Base-by-base conservation (phyloP, 257 asterid genomes). In the Plantago ovata region DNA sequence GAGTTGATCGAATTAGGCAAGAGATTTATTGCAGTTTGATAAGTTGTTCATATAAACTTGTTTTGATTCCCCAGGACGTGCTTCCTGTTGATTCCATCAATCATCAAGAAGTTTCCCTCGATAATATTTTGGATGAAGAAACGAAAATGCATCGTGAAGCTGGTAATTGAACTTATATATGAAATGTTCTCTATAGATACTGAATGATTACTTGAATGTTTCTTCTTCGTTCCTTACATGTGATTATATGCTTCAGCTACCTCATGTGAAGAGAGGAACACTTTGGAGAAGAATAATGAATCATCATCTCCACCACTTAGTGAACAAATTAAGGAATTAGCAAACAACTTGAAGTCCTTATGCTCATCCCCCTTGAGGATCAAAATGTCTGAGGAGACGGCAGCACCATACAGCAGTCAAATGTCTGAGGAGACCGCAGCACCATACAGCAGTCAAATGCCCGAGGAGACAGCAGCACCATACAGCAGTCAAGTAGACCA, bases 251-350 rank as follows among this genome's bases (percentile, higher is more conserved):
- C 12, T 48, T 53, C 70, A 79, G 85, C 38, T 66, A 32, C 28
- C 58, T 55, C 64, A 20, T 72, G 36, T 60, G 77, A 71, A 64
- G 75, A 71, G 59, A 69, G 56, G 53, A 63, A 45, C 11, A 39
- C 20, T 62, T 22, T 65, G 40, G 47, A 45, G 32, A 68, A 53
- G 54, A 69, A 61, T 11, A 66, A 47, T 46, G 75, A 28, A 28
- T 28, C 7, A 28, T 28, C 64, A 54, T 82, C 94, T 12, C 95
- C 92, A 18, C 83, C 80, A 54, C 80, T 92, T 8, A 92, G 94
- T 68, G 79, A 62, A 60, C 75, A 72, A 71, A 66, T 92, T 16
- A 63, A 72, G 65, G 87, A 80, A 74, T 52, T 92, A 67, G 66
- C 86, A 10, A 68, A 83, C 53, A 74, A 65, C 54, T 59, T 92